These are phyloP conservation scores for Schizothecium vesticola DNA, from an alignment of 495 filamentous ascomycete genomes.

Conservation along the genomic window DNA sequence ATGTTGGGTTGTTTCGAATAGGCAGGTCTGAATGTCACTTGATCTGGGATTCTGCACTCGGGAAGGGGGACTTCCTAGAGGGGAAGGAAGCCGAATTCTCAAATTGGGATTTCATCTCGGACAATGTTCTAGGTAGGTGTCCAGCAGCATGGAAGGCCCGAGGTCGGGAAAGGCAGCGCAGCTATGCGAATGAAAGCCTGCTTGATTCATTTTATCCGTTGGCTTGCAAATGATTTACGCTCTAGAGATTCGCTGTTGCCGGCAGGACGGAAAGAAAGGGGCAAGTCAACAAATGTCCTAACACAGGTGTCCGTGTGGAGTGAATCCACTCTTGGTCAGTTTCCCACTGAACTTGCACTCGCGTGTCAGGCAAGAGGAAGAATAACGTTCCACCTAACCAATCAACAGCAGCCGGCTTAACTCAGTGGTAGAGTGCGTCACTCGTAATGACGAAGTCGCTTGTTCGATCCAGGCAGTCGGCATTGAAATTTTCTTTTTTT, in stretches of 20 bases:
- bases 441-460: slow-evolving; percentile 9
- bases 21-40: background rate
- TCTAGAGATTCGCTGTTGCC: background rate
- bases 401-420: background rate
- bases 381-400: background rate
- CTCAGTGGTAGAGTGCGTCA: slow-evolving; percentile 10
- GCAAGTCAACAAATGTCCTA: background rate
- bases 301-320: background rate
- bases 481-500: background rate
- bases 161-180: background rate
- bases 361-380: background rate
- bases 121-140: too few species aligned
- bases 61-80: background rate
- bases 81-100: background rate
- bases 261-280: background rate
- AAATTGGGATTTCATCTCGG: background rate
- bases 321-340: background rate
- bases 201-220: too few species aligned
- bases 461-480: slow-evolving; percentile 9
- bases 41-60: background rate
- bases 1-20: background rate
- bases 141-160: too few species aligned
- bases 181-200: background rate
- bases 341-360: background rate
- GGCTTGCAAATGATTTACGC: background rate